Percentiles rank a stretch among this genome's conserved stretches.
These are phyloP conservation scores for Protea cynaroides DNA, from an alignment of 164 flowering plant genomes.

Conservation along the genomic window DNA sequence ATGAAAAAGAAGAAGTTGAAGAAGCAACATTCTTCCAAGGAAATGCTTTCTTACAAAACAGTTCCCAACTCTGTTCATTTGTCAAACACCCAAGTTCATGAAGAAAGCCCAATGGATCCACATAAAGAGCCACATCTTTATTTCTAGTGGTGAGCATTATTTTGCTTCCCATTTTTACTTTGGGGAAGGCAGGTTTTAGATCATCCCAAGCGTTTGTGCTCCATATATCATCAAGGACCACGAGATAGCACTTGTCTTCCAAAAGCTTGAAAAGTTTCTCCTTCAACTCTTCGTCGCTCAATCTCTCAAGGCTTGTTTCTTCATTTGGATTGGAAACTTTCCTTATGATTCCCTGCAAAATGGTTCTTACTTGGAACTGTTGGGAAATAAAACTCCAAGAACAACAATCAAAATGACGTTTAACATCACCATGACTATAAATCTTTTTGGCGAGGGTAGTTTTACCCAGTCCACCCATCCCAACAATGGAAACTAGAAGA, in stretches of 20 bases:
- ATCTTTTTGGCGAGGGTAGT: constrained; percentile 25
- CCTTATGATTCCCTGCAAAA: constrained; percentile 10
- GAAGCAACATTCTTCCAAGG: neutral
- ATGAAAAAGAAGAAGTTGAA: neutral
- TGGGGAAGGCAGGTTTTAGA: constrained; percentile 22
- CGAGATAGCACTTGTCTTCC: constrained; percentile 11
- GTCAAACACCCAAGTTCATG: constrained; percentile 12
- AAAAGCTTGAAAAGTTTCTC: constrained; percentile 3
- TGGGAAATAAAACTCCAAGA: constrained; percentile 28
- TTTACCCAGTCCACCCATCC: constrained; percentile 19
- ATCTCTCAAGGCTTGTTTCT: neutral
- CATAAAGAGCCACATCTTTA: constrained; percentile 21
- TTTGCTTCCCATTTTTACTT: constrained; percentile 18
- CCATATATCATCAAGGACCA: constrained; percentile 42
- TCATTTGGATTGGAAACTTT: neutral
- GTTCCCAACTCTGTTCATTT: constrained; percentile 22
- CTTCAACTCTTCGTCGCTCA: constrained; percentile 2
- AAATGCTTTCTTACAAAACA: constrained; percentile 23
- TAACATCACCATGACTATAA: constrained; percentile 6
- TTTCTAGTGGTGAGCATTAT: constrained; percentile 31
- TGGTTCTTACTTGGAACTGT: constrained; percentile 14
- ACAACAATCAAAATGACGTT: constrained; percentile 10
- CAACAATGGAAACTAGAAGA: constrained; percentile 17
- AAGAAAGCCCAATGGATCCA: constrained; percentile 2
- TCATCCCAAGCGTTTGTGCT: constrained; percentile 18